Evolutionary conservation across 306 rosid species (phyloP).

Genomic region (Urtica urens): DNA sequence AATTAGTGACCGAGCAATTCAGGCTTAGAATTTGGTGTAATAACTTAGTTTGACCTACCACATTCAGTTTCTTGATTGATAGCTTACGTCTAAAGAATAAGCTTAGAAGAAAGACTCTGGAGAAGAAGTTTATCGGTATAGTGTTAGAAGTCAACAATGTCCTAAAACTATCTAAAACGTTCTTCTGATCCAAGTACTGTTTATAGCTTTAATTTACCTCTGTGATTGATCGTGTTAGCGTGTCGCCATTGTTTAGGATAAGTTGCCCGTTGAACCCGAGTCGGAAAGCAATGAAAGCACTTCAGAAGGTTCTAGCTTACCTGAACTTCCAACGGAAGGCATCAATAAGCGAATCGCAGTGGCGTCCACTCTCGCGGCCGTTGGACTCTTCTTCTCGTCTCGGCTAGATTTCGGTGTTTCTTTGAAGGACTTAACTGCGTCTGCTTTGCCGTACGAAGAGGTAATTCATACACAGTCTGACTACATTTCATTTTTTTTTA

Average conservation of each 20-base stretch:
- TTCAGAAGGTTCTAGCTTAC: conserved; percentile 20
- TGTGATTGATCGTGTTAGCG: not conserved
- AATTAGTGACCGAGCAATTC: no score
- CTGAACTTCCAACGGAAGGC: conserved; percentile 52
- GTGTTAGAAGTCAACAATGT: no score
- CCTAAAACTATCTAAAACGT: not conserved
- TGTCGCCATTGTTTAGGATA: conserved; percentile 24
- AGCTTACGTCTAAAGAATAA: not conserved
- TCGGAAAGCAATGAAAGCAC: conserved; percentile 27
- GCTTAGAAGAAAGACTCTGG: no score
- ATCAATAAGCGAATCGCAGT: conserved; percentile 49
- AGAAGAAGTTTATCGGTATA: no score
- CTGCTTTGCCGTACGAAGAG: conserved; percentile 85
- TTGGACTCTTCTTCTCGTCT: conserved; percentile 52
- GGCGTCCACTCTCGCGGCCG: conserved; percentile 60
- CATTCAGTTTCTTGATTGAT: no score
- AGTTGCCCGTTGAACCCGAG: conserved; percentile 25
- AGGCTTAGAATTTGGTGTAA: no score
- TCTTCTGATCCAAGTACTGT: not conserved
- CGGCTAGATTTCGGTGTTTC: conserved; percentile 92
- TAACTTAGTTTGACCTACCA: no score
- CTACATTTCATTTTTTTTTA: no score
- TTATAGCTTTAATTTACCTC: not conserved
- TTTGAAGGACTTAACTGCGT: conserved; percentile 69
- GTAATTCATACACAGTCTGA: no score